Percentiles rank a stretch among this genome's conserved stretches.
phyloP scores from a whole-genome alignment of 805 yeast genomes.

The Candida pseudofarinosa region DNA sequence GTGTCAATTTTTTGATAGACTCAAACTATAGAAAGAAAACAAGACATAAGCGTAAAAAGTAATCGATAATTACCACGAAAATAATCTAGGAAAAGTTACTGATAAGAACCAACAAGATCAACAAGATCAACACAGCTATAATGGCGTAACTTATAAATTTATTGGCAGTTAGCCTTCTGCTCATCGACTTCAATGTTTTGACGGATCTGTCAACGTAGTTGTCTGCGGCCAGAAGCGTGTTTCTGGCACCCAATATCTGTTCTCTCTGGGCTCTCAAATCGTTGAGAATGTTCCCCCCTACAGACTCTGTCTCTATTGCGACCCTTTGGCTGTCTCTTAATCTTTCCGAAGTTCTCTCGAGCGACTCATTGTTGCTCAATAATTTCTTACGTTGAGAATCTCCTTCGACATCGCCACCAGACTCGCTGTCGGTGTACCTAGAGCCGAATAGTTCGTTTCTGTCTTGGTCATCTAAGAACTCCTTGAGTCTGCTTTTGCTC shows the following conservation, averaged over 20 bases:
- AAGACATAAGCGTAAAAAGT: neutral
- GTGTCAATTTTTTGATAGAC: too few species aligned
- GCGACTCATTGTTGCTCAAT: constrained; percentile 68
- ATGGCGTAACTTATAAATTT: constrained; percentile 87
- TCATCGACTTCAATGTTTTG: constrained; percentile 84
- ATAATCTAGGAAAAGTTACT: constrained; percentile 65
- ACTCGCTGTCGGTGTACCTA: constrained; percentile 34
- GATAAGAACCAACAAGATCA: constrained; percentile 78
- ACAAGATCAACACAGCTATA: constrained; percentile 76
- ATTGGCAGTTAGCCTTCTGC: constrained; percentile 88
- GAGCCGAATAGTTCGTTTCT: constrained; percentile 69
- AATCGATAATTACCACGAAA: too few species aligned
- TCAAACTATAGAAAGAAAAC: neutral
- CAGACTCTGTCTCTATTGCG: constrained; percentile 86
- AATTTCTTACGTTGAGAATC: constrained; percentile 78
- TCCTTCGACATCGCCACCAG: constrained; percentile 26
- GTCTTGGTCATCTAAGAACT: constrained; percentile 65
- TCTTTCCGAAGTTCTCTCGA: constrained; percentile 80
- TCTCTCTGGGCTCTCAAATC: constrained; percentile 92
- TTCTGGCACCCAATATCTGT: constrained; percentile 81
- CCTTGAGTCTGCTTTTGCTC: constrained; percentile 51
- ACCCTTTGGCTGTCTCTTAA: constrained; percentile 82
- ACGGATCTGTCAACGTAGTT: constrained; percentile 87
- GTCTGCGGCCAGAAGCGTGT: constrained; percentile 85
- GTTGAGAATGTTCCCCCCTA: constrained; percentile 86